These are phyloP conservation scores for Mycena floridula DNA, from an alignment of 768 basidiomycete genomes.

Conservation along the genomic window DNA sequence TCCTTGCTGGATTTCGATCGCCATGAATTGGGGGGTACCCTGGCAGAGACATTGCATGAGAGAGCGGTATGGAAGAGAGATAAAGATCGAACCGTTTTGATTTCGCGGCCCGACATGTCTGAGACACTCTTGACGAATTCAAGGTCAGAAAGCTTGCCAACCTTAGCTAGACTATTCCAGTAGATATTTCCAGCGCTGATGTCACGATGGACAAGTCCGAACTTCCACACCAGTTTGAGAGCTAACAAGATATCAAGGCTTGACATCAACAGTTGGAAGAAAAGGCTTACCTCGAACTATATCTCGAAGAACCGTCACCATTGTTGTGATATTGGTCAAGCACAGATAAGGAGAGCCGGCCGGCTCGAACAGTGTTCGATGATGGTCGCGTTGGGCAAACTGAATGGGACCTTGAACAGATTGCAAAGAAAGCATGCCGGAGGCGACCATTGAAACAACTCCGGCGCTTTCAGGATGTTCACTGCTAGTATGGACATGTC, in stretches of 20 bases:
- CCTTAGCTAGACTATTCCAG: neutral
- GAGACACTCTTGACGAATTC: constrained; percentile 5
- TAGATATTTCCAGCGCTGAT: constrained; percentile 11
- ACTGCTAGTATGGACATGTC: too few relatives aligned
- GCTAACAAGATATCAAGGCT: constrained; percentile 1
- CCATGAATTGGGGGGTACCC: constrained; percentile 13
- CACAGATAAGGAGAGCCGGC: neutral
- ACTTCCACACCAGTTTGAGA: constrained; percentile 3
- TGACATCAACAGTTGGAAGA: neutral
- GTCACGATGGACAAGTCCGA: constrained; percentile 10
- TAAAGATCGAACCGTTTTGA: constrained; percentile 2
- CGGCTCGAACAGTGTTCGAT: neutral
- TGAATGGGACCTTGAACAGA: too few relatives aligned
- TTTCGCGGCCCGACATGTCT: neutral
- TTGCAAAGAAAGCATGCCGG: too few relatives aligned
- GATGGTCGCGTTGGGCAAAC: too few relatives aligned
- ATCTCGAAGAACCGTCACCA: neutral
- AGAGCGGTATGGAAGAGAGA: neutral
- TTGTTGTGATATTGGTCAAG: neutral
- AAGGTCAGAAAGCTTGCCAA: constrained; percentile 8
- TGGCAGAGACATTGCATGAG: too few relatives aligned
- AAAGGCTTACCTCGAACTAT: constrained; percentile 4
- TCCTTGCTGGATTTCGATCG: constrained; percentile 2
- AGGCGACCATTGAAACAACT: too few relatives aligned
- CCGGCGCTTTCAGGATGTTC: too few relatives aligned